Conservation (phyloP, 495 filamentous ascomycete genomes). For the Hypoxylon crocopeplum region DNA sequence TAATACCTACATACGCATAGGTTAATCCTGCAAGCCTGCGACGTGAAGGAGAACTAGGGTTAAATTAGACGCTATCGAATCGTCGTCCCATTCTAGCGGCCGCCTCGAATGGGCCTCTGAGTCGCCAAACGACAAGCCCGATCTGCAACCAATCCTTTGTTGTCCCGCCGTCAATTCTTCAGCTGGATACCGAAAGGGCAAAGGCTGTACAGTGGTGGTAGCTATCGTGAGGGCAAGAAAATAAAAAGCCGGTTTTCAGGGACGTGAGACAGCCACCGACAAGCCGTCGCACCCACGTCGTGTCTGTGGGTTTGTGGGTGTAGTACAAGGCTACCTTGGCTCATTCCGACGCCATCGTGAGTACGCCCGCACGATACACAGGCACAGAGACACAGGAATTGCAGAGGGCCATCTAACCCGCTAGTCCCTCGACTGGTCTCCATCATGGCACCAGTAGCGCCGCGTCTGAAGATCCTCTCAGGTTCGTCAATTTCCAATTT, state of each 20-base stretch:
- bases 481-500: constrained; percentile 50
- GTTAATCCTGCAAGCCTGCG: constrained; percentile 17
- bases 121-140: constrained; percentile 37
- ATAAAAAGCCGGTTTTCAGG: constrained; percentile 32
- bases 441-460: constrained; percentile 59
- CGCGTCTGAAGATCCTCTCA: constrained; percentile 61
- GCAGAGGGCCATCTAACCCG: constrained; percentile 39
- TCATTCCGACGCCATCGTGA: constrained; percentile 42
- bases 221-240: constrained; percentile 21
- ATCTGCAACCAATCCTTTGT: constrained; percentile 39
- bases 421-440: constrained; percentile 52
- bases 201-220: constrained; percentile 18
- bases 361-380: constrained; percentile 37
- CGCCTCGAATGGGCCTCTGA: constrained; percentile 37
- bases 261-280: constrained; percentile 35
- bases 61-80: constrained; percentile 42
- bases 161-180: constrained; percentile 35
- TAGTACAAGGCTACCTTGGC: constrained; percentile 41
- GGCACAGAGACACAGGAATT: constrained; percentile 33
- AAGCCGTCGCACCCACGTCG: constrained; percentile 41
- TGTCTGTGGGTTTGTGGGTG: constrained; percentile 37
- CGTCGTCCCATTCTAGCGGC: constrained; percentile 35
- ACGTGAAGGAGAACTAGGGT: constrained; percentile 30
- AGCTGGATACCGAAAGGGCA: constrained; percentile 34
- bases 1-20: constrained; percentile 6